Base-by-base conservation (phyloP, 2,329 filamentous ascomycete species). In the Hypoxylon sp. region DNA sequence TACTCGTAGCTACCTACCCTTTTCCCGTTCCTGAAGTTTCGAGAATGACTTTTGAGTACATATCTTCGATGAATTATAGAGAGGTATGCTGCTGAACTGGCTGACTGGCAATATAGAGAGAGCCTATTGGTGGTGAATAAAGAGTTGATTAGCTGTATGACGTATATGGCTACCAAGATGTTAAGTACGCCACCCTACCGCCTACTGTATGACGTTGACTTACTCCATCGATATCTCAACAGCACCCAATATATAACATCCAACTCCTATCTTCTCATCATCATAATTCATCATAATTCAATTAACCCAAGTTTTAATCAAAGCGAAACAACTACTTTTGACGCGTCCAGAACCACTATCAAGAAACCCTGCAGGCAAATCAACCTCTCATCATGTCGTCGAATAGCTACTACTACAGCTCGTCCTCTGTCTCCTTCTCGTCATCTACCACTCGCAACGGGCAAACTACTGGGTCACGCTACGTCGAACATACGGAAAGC, bases 381-480 rank as follows among this genome's bases (percentile, higher is more conserved):
- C 17, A 9, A 36, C 45, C 45, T 28, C 19, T 32, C 43, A 69
- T 6, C 50, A 72, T 72, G 70, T 43, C 68, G 19, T 72, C 70
- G 19, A 68, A 60, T 28, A 60, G 28, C 58, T 68, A 41, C 32
- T 63, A 45, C 34, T 71, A 55, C 48, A 66, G 58, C 41, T 62
- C 53, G 23, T 69, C 70, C 11, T 65, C 68, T 19, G 55, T 71
- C 43, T 69, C 65, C 38, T 72, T 50, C 58, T 67, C 65, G 17
- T 67, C 65, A 13, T 70, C 64, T 23, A 68, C 59, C 21, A 60
- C 59, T 5, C 63, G 45, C 19, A 63, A 68, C 66, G 70, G 68
- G 9, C 17, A 71, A 52, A 71, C 66, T n/a, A 68, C 63, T 4
- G 68, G 62, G 30, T 55, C 63, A 10, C 68, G 66, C 28, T 72